Conservation (phyloP, 306 rosid genomes). For the Prunus davidiana region DNA sequence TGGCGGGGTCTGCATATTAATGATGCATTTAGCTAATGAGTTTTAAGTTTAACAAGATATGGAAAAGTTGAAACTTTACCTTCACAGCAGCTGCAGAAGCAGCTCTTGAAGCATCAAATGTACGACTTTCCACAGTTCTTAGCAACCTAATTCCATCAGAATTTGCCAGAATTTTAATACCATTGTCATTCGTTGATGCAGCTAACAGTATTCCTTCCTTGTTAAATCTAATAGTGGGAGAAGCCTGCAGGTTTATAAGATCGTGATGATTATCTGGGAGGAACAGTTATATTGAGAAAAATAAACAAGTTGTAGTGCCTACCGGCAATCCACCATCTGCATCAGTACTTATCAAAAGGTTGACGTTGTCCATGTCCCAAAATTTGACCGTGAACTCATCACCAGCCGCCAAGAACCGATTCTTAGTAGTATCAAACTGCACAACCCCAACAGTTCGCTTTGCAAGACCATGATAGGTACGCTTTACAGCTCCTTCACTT, state of each 20-base stretch:
- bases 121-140: constrained; percentile 72
- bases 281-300: constrained; percentile 9
- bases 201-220: constrained; percentile 92
- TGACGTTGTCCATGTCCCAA: constrained; percentile 95
- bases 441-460: constrained; percentile 86
- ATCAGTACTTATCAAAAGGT: constrained; percentile 57
- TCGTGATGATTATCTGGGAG: constrained; percentile 31
- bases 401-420: constrained; percentile 91
- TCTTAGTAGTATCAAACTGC: constrained; percentile 97
- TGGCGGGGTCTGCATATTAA: constrained; percentile 58
- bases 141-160: constrained; percentile 85
- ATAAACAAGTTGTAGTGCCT: constrained; percentile 21
- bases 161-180: constrained; percentile 87
- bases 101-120: constrained; percentile 88
- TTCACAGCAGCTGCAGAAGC: constrained; percentile 83
- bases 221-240: constrained; percentile 92
- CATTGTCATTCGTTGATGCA: constrained; percentile 80
- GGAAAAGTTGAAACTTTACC: constrained; percentile 42
- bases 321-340: constrained; percentile 93
- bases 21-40: constrained; percentile 16
- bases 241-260: constrained; percentile 60
- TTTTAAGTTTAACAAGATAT: neutral
- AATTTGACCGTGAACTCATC: constrained; percentile 78
- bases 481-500: constrained; percentile 99
- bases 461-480: constrained; percentile 81